Base-by-base conservation (phyloP, 2,329 filamentous ascomycete genomes). In the Phyllosticta citriasiana region DNA sequence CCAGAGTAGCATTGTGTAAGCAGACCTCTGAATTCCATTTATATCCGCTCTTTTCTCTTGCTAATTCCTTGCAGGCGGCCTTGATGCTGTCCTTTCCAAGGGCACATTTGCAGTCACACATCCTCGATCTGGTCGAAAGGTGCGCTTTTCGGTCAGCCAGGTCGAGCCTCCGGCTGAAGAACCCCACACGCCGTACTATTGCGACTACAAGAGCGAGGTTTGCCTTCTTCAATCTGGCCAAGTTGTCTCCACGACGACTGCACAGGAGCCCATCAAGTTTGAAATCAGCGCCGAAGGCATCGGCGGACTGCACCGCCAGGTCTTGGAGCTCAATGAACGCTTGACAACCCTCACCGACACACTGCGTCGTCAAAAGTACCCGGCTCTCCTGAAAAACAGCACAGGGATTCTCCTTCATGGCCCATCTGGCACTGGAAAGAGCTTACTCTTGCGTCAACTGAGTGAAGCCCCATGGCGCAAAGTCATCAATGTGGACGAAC, bases 381-480 rank as follows among this genome's bases (percentile, higher is more conserved):
- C 57, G 4, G 24, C 51, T 16, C 19, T 53, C 4, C 54, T 63
- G 5, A 53, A 51, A 35, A 40, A 25, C 4, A 60, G 54, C 14
- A 59, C 82, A 58, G 85, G 84, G 0, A 81, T 94, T 40, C 80
- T 94, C 25, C 78, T 97, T 4, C 87, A 95, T 70, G 93, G 93
- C 14, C 86, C 89, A 19, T 84, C 84, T 64, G 92, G 93, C 10
- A 95, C 89, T 0, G 93, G 93, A 25, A 97, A 97, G 76, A 88
- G 85, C 0, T 80, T 88, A 65, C 78, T 97, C 0, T 77, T 97
- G 1, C 73, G 87, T 16, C 82, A 83, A 33, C 79, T 97, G 22
- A 82, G 85, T 8, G 64, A 72, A 33, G 80, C 78, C 6, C 83
- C 85, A 0, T 96, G 91, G 89, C 84, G 83, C 24, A 83, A 82